Base-by-base conservation (phyloP, 2,329 filamentous ascomycete genomes). In the Claviceps digitariae region DNA sequence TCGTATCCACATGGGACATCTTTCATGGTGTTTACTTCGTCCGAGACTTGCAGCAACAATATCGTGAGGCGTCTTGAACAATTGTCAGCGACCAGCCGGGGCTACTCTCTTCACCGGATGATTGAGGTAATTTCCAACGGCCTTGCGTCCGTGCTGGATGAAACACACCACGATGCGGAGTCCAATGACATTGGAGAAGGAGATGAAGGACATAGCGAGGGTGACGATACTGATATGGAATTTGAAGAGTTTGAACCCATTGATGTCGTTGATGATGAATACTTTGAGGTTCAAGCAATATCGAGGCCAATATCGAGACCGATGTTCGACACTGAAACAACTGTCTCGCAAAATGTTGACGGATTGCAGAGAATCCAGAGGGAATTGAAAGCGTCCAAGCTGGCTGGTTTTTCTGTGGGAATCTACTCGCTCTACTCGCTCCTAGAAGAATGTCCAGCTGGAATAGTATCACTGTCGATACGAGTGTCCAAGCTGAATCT, bases 371-470 rank as follows among this genome's bases (percentile, higher is more conserved):
- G 56, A 40, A 51, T 54, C 7, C 49, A 52, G n/a, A 54, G 41
- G 15, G 62, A 65, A 31, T 52, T 95, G 9, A 72, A 71, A 41
- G 66, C 67, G 23, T 81, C 78, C 2, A 84, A 82, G 60, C 60
- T 70, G 1, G 79, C 82, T 1, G 89, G 89, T 0, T 87, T 89
- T 66, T 84, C 78, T 56, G 73, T 91, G 29, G 86, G 84, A 2
- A 71, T 83, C 34, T 64, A 86, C 12, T 75, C 74, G 13, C 71
- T 83, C 34, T 64, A 86, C 12, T 75, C 74, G 13, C 71, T 75
- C 20, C 68, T 81, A 20, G 63, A 62, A 3, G 51, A 59, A 1
- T 65, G 74, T 69, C 12, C 74, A 70, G 55, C 59, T 9, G 55
- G 55, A 1, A 71, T 77, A 3, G 66, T 93, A 20, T 82, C 81